These are phyloP conservation scores for Neurospora tetraspora DNA, from an alignment of 495 filamentous ascomycete species.

Conservation along the genomic window DNA sequence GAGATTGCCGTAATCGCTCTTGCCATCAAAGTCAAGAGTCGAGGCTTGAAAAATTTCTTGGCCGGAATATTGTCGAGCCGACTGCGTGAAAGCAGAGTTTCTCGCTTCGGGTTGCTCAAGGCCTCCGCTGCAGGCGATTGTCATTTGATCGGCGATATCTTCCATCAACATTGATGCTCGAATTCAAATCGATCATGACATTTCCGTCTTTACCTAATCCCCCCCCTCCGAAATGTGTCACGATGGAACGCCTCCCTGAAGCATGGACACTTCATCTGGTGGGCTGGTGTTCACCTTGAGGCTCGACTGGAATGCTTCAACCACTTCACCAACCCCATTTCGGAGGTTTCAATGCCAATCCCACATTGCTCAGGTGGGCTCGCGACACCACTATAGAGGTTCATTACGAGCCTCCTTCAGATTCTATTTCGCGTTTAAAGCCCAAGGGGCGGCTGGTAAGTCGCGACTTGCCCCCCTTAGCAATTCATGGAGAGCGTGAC, in stretches of 20 bases:
- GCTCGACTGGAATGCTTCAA: background rate
- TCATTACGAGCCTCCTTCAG: background rate
- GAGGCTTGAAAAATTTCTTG: background rate
- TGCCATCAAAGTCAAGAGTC: background rate
- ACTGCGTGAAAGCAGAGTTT: background rate
- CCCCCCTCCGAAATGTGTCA: background rate
- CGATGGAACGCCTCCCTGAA: background rate
- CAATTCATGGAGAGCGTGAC: background rate
- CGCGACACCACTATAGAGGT: background rate
- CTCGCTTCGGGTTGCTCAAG: background rate
- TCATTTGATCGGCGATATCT: background rate
- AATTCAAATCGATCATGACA: background rate
- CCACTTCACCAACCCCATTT: background rate
- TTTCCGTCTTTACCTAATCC: background rate
- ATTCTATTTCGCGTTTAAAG: background rate
- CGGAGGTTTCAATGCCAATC: background rate
- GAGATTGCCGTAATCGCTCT: background rate
- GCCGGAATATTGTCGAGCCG: background rate
- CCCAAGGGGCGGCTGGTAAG: background rate
- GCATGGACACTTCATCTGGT: background rate
- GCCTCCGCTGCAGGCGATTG: background rate
- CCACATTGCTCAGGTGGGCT: background rate
- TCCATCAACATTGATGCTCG: background rate
- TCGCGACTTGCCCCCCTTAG: background rate
- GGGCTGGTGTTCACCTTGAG: background rate